These are phyloP conservation scores for Favolaschia claudopus DNA, from an alignment of 768 basidiomycete species.

Conservation along the genomic window DNA sequence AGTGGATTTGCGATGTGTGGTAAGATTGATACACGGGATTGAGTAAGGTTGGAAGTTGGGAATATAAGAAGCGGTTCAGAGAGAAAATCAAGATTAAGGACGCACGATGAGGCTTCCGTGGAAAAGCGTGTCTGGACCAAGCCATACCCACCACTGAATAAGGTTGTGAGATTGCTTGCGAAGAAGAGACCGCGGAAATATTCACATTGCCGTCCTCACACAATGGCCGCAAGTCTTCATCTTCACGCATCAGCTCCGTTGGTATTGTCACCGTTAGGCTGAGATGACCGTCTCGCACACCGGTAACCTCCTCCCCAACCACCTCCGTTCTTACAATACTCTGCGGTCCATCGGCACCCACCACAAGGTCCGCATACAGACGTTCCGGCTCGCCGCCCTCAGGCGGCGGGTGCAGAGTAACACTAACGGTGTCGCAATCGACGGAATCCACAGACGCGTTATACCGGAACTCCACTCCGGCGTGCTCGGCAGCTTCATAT, in stretches of 20 bases:
- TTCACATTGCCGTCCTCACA: slow-evolving; percentile 40
- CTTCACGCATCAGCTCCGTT: slow-evolving; percentile 36
- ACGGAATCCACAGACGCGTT: slow-evolving; percentile 44
- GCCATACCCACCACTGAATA: slow-evolving; percentile 45
- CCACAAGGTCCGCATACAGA: slow-evolving; percentile 58
- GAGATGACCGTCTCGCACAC: slow-evolving; percentile 35
- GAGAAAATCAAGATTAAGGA: slow-evolving; percentile 4
- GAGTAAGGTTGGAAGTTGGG: too few species aligned
- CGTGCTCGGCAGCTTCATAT: slow-evolving; percentile 50
- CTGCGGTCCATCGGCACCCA: slow-evolving; percentile 66
- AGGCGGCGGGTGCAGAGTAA: too few species aligned
- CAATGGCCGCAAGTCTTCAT: slow-evolving; percentile 40
- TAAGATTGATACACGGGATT: too few species aligned
- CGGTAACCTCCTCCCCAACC: slow-evolving; percentile 33
- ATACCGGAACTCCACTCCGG: slow-evolving; percentile 57
- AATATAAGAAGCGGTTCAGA: slow-evolving; percentile 31
- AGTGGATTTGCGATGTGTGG: too few species aligned
- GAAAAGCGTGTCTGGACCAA: slow-evolving; percentile 36
- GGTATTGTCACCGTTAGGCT: slow-evolving; percentile 43
- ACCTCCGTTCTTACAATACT: slow-evolving; percentile 48
- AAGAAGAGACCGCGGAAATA: background rate
- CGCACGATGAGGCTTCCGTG: slow-evolving; percentile 38
- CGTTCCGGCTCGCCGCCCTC: slow-evolving; percentile 52
- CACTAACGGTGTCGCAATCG: slow-evolving; percentile 40
- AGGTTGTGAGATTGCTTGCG: background rate